Base-by-base conservation (phyloP, 1,284 basidiomycete genomes). In the Flammula alnicola region DNA sequence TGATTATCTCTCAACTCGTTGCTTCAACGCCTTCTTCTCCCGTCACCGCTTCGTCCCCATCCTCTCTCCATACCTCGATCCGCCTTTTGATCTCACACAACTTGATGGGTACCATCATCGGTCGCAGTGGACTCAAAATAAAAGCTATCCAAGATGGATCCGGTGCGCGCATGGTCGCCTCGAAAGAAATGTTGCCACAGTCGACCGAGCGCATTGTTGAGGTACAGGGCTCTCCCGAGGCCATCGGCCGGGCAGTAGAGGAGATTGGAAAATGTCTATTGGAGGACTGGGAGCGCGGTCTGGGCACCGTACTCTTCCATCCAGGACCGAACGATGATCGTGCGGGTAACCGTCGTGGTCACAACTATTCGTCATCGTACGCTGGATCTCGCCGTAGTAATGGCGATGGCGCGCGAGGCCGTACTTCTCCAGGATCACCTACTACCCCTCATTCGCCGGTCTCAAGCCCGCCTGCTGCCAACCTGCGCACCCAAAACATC, bases 91-190 rank as follows among this genome's bases (percentile, higher is more conserved):
- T 99, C 68, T 97, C 95, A 46, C 95, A 99, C 78, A 96, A 97
- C 70, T 84, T 98, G 59, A 99, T 99, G 97, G 97, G 97, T 47
- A 96, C 95, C 49, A 93, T 99, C 72, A 99, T 99, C 63, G 97
- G 97, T 59, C 93, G 96, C 63, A 90, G 78, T 52, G 97, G 97
- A 58, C 86, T 93, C 70, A 99, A 98, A 84, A 99, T 99, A 75
- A 99, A 99, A 78, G 93, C 95, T 69, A 99, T 99, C 69, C 97
- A 99, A 70, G 97, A 99, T 72, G 80, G 85, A 43, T 97, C 95
- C 44, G 97, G 97, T 48, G 95, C 95, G 17, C 87, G 96, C 51
- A 95, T 99, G 88, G 92, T 97, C 50, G 97, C 97, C 16, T 94
- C 93, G 57, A 98, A 99, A 74, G 93, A 98, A 63, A 98, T 99